phyloP scores from a whole-genome alignment of 139 green algal genomes.

The Picocystis salinarum region DNA sequence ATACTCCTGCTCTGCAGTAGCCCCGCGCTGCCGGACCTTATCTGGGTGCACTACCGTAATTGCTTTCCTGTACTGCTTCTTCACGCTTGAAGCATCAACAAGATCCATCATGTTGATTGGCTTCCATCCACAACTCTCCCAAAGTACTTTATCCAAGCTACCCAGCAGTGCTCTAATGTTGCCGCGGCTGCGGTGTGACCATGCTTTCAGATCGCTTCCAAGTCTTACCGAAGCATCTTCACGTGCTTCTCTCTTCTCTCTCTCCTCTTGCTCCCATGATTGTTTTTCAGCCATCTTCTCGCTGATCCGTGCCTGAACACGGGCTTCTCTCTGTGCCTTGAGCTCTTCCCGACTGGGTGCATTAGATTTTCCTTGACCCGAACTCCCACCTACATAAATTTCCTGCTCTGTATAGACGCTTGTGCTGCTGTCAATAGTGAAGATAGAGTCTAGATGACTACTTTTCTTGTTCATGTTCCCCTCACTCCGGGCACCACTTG shows the following conservation, averaged over 20 bases:
- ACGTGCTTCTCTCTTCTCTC: slow-evolving; percentile 28
- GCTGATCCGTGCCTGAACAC: not conserved
- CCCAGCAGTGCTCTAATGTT: slow-evolving; percentile 75
- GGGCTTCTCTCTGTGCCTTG: not conserved
- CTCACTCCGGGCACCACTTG: no score
- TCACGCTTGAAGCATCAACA: slow-evolving; percentile 50
- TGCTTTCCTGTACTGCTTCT: slow-evolving; percentile 68
- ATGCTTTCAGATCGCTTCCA: slow-evolving; percentile 11
- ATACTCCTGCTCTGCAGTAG: slow-evolving; percentile 52
- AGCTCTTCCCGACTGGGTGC: no score
- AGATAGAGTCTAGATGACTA: no score
- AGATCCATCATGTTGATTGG: slow-evolving; percentile 55
- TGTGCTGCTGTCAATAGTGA: no score
- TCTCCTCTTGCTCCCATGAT: slow-evolving; percentile 4
- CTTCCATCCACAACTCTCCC: slow-evolving; percentile 59
- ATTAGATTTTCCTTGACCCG: no score
- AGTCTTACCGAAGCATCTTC: slow-evolving; percentile 8
- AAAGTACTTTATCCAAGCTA: slow-evolving; percentile 68
- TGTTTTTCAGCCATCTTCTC: not conserved
- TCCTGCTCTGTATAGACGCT: no score
- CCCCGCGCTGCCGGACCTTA: slow-evolving; percentile 78
- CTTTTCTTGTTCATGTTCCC: no score
- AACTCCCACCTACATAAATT: no score
- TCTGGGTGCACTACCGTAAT: slow-evolving; percentile 87
- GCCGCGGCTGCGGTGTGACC: slow-evolving; percentile 19